Evolutionary conservation across 192 early-diverging fungal genomes (phyloP).

Genomic region (Allomyces javanicus): DNA sequence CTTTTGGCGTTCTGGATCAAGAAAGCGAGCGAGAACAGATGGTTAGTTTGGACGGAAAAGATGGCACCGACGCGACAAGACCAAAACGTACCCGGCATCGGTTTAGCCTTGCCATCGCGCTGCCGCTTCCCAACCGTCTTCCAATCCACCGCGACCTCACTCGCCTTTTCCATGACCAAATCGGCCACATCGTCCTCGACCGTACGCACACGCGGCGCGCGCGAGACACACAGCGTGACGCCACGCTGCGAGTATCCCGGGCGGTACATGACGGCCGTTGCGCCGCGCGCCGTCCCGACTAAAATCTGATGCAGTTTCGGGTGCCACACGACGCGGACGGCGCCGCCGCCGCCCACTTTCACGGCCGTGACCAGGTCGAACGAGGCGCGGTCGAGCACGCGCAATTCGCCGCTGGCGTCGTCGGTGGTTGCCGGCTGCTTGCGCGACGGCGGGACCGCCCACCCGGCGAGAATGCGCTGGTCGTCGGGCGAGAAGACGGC

Average conservation of each 20-base stretch:
- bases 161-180: no score
- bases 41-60: not conserved
- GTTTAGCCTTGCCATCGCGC: constrained; percentile 3
- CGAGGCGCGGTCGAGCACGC: constrained; percentile 1
- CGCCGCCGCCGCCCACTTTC: not conserved
- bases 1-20: not conserved
- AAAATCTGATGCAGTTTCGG: not conserved
- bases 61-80: no score
- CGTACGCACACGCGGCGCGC: not conserved
- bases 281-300: not conserved
- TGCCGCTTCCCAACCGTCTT: not conserved
- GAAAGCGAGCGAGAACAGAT: not conserved
- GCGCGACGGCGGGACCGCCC: not conserved
- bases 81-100: constrained; percentile 29
- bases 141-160: not conserved
- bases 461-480: constrained; percentile 52
- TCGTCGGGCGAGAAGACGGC: constrained; percentile 71
- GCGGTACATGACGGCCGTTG: not conserved
- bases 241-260: not conserved
- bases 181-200: no score
- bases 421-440: no score
- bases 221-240: not conserved
- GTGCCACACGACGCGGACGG: constrained; percentile 1
- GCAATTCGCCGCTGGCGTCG: not conserved
- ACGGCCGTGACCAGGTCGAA: constrained; percentile 4